Percentiles rank a stretch among this genome's conserved stretches.
These are phyloP conservation scores for Fusarium pseudograminearum DNA, from an alignment of 2,329 filamentous ascomycete species.

Conservation along the genomic window DNA sequence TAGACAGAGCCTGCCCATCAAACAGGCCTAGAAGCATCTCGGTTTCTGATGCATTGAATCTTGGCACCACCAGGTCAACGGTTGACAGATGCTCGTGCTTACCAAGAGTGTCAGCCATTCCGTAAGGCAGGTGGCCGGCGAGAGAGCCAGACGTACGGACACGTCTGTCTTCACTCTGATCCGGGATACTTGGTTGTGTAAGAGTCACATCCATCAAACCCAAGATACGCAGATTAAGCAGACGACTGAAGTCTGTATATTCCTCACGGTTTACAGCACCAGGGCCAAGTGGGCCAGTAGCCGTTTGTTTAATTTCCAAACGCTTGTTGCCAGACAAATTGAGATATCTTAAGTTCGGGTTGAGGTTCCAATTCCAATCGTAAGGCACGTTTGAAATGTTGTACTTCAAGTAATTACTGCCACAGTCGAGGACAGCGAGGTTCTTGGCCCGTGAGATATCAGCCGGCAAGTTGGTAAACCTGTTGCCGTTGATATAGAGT, in stretches of 20 bases:
- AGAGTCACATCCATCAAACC: constrained; percentile 98
- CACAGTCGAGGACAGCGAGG: constrained; percentile 90
- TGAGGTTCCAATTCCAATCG: constrained; percentile 99
- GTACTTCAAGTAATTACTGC: constrained; percentile 95
- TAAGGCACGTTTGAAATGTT: constrained; percentile 99
- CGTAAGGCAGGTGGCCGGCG: constrained; percentile 91
- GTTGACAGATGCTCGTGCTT: constrained; percentile 95
- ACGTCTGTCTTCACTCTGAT: constrained; percentile 93
- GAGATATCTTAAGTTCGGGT: constrained; percentile 92
- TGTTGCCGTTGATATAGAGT: constrained; percentile 96
- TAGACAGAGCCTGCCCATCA: constrained; percentile 90
- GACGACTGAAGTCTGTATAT: constrained; percentile 88
- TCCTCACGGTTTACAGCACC: constrained; percentile 69
- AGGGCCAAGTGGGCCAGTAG: constrained; percentile 60
- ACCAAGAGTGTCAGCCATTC: constrained; percentile 96
- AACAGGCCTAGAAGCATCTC: constrained; percentile 96
- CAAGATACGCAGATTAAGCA: constrained; percentile 85
- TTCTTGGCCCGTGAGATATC: constrained; percentile 95
- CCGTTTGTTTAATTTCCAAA: constrained; percentile 83
- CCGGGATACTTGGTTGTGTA: constrained; percentile 91
- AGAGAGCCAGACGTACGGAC: constrained; percentile 96
- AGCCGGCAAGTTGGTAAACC: constrained; percentile 95
- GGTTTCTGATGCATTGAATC: constrained; percentile 88
- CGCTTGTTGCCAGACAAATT: constrained; percentile 98
- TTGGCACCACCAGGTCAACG: constrained; percentile 93